Evolutionary conservation across 2,329 filamentous ascomycete species (phyloP).

Genomic region (Sporothrix phasma): DNA sequence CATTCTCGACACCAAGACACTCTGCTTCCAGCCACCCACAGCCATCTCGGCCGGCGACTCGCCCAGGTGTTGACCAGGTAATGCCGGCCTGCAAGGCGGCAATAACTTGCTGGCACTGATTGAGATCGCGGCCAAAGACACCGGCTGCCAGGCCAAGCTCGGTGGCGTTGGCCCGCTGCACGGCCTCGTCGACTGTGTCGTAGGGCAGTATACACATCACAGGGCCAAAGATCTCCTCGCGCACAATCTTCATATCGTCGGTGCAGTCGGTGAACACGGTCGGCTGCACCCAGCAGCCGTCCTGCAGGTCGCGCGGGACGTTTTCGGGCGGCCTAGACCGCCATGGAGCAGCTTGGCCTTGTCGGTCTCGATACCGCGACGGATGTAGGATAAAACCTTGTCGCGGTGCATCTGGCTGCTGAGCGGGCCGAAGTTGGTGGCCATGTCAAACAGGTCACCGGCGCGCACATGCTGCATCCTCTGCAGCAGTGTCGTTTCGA

Average conservation of each 20-base stretch:
- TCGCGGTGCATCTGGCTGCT: conserved; percentile 64
- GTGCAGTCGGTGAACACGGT: conserved; percentile 81
- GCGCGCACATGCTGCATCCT: conserved; percentile 62
- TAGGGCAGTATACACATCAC: conserved; percentile 77
- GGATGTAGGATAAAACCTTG: conserved; percentile 71
- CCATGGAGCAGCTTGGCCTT: conserved; percentile 65
- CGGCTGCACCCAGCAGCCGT: conserved; percentile 76
- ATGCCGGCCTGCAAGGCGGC: conserved; percentile 70
- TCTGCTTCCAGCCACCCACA: conserved; percentile 86
- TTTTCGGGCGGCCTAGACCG: conserved; percentile 43
- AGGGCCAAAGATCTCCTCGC: conserved; percentile 82
- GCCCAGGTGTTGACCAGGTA: conserved; percentile 89
- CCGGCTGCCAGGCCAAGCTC: conserved; percentile 72
- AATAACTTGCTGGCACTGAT: conserved; percentile 62
- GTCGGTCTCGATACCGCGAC: conserved; percentile 62
- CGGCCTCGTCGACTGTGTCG: conserved; percentile 56
- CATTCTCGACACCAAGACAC: conserved; percentile 80
- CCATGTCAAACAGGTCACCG: conserved; percentile 59
- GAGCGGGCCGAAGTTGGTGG: conserved; percentile 76
- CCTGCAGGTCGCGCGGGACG: conserved; percentile 37
- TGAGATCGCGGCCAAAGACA: conserved; percentile 69
- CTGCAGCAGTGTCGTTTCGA: conserved; percentile 41
- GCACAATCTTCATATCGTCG: conserved; percentile 68
- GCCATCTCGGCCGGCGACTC: conserved; percentile 87
- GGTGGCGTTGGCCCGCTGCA: conserved; percentile 66